Percentiles rank a stretch among this genome's conserved stretches.
phyloP scores from a whole-genome alignment of 192 early-diverging fungal species.

The Coemansia sp. region DNA sequence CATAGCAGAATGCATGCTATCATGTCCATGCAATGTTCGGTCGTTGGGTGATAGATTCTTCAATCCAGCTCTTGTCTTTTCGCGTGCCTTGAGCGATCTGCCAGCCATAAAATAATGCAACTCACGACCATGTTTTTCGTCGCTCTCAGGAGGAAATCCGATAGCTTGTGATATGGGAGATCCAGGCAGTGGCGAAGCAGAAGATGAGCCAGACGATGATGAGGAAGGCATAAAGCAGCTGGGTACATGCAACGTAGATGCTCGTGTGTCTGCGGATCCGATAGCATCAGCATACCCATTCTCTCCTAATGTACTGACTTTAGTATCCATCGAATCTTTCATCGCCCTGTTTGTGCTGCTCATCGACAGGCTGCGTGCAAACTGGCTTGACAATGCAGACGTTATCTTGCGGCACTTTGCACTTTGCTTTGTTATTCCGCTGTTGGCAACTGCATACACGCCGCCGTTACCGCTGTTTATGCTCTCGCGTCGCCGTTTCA shows the following conservation, averaged over 20 bases:
- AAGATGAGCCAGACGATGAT: slow-evolving; percentile 29
- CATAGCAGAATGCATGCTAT: slow-evolving; percentile 17
- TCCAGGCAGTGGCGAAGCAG: slow-evolving; percentile 5
- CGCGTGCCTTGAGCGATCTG: slow-evolving; percentile 34
- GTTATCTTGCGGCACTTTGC: slow-evolving; percentile 44
- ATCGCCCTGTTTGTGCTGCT: slow-evolving; percentile 5
- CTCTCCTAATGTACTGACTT: neutral
- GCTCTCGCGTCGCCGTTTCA: slow-evolving; percentile 51
- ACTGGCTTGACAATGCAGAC: slow-evolving; percentile 43
- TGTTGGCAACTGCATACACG: slow-evolving; percentile 3
- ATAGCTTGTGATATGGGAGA: neutral
- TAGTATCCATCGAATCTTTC: neutral
- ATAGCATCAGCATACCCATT: neutral
- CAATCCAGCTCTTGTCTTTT: slow-evolving; percentile 14
- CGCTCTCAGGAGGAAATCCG: neutral
- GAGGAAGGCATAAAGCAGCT: slow-evolving; percentile 9
- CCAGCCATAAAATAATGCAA: slow-evolving; percentile 10
- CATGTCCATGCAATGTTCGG: neutral
- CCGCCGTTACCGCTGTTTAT: slow-evolving; percentile 8
- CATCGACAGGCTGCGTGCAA: slow-evolving; percentile 53
- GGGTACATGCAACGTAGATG: neutral
- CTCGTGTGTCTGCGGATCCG: neutral
- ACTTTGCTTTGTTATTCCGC: slow-evolving; percentile 21
- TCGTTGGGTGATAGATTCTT: neutral
- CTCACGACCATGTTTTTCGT: neutral